Evolutionary conservation across 2,329 filamentous ascomycete genomes (phyloP).

Genomic region (Magnaporthiopsis incrustans): DNA sequence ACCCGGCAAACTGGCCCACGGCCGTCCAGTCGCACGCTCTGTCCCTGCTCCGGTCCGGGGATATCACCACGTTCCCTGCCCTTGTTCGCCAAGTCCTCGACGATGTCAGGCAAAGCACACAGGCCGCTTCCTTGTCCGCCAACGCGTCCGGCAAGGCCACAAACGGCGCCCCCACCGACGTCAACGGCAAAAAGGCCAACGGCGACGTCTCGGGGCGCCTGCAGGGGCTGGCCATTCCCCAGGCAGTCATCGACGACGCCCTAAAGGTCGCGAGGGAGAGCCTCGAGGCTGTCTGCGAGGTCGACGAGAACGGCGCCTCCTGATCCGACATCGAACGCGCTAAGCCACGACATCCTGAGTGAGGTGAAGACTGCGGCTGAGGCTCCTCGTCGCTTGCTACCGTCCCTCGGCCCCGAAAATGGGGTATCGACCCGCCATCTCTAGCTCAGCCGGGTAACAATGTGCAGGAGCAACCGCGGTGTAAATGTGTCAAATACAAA

Average conservation of each 20-base stretch:
- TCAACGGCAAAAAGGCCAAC: constrained; percentile 25
- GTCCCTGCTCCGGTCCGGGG: constrained; percentile 50
- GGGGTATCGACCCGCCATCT: neutral
- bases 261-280: constrained; percentile 51
- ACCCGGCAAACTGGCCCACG: constrained; percentile 56
- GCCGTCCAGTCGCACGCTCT: constrained; percentile 52
- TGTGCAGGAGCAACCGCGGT: neutral
- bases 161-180: constrained; percentile 19
- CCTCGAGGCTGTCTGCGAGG: constrained; percentile 34
- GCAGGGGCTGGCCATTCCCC: constrained; percentile 46
- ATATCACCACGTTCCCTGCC: constrained; percentile 51
- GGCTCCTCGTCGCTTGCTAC: neutral
- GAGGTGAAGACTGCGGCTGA: neutral
- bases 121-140: constrained; percentile 22
- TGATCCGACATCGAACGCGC: constrained; percentile 4
- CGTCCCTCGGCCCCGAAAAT: neutral
- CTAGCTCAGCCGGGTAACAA: neutral
- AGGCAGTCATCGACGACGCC: constrained; percentile 52
- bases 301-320: constrained; percentile 15
- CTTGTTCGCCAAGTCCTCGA: constrained; percentile 53
- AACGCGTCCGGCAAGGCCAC: constrained; percentile 17
- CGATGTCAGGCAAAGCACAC: constrained; percentile 48
- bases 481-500: no score
- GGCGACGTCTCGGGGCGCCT: constrained; percentile 16
- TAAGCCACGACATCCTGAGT: neutral